Evolutionary conservation across 192 early-diverging fungal species (phyloP), one percentile per base, ranked within the genome.

Genomic region (Dispira simplex): DNA sequence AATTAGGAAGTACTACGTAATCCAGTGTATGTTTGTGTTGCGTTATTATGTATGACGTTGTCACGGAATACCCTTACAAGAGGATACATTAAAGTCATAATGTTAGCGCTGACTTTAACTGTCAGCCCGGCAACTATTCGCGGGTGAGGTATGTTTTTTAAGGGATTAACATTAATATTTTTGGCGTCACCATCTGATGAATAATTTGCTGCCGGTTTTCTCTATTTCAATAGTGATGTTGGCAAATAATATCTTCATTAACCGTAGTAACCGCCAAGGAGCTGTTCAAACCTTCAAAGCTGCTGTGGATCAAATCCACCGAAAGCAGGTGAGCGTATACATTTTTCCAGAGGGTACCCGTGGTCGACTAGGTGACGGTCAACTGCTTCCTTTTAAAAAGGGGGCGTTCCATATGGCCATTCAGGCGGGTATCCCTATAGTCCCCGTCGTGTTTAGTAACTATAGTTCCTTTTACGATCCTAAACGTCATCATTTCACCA

Each of bases 261-360:
- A 87, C 74, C 84, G 91, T 46, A 81, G 80, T 62, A 94, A 97
- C 76, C 80, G 78, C 54, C 72, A 77, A 46, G 85, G 78, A 71
- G 84, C 92, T 27, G 81, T 87, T 44, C 83, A 89, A 48, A 80
- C 88, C 26, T 89, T 91, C 67, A 78, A 75, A 16, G 71, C 79
- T 44, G 91, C 92, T 51, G 86, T 85, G 52, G 77, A 80, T 2
- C 78, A 81, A 64, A 80, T 97, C 63, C 79, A 88, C 63, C 74
- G 82, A 63, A 81, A 85, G 64, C 82, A 85, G 53, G 83, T 86
- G 43, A 79, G 82, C 62, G 80, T 95, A 39, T 88, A 83, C 66
- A 88, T 97, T 69, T 97, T 87, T 69, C 92, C 92, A 54, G 92
- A 95, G 74, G 95, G 92, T 55, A 94, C 86, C 18, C 87, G 92